Evolutionary conservation across 345 rosid genomes (phyloP), one percentile per base, ranked within the genome.

Genomic region (Cardamine chenopodiifolia): DNA sequence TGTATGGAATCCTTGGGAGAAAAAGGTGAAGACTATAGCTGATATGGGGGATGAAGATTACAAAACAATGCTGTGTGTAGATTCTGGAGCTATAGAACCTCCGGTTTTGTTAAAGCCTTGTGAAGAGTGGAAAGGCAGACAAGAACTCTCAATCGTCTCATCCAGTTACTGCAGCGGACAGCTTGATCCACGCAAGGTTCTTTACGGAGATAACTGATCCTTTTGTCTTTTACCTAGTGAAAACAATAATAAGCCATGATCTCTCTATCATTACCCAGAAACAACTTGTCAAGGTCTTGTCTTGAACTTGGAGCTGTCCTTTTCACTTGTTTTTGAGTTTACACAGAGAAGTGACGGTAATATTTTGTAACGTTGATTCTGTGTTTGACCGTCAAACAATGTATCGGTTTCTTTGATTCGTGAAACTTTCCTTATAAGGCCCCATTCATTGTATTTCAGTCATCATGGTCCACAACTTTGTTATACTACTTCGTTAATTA

Each of bases 131-230:
- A 71, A 23, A 32, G 68, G 75, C 6, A 59, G 59, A 9, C 75
- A 47, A 44, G 67, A 71, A 11, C 34, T 71, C 8, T 59, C 48
- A 6, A 50, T 61, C 15, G 75, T 60, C 18, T 37, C 75, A 2
- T 71, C 68, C 15, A 71, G 75, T 31, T 71, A 59, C n/a, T 71
- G 75, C 15, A 71, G 74, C 8, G 74, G 74, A 23, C 74, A 56
- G 63, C 87, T 83, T 12, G 89, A 86, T 69, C 89, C 87, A 0
- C 77, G 82, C 44, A 87, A 77, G 78, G 94, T 87, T 62, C 90
- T 93, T 68, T 81, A 81, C 20, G 91, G 93, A 31, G 80, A 70
- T 72, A 74, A 48, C 67, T 82, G 80, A 85, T 57, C 63, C 70
- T 47, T 6, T 55, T n/a, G n/a, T 11, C 6, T 39, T 2, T 9